A percentile compares a stretch with the other conserved stretches of the same genome.
Conservation (phyloP, 176 grass and related monocot species). For the Rhynchospora tenuis region DNA sequence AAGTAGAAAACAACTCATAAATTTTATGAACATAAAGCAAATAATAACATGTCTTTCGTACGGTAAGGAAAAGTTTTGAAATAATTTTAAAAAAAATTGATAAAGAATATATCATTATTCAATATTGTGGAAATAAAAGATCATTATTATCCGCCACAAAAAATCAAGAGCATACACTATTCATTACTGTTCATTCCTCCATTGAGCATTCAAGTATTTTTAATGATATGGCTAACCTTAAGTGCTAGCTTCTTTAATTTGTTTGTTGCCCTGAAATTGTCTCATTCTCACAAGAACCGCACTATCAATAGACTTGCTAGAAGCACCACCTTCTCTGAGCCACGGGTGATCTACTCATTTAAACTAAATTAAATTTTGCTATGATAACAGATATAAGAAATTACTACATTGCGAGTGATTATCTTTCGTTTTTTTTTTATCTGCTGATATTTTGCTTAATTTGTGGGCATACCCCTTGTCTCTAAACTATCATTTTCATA, state of each 20-base stretch:
- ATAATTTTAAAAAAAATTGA: no score
- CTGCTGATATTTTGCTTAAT: background rate
- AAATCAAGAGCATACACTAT: no score
- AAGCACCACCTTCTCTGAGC: constrained; percentile 71
- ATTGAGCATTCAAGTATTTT: no score
- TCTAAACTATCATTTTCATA: background rate
- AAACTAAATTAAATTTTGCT: background rate
- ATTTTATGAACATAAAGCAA: no score
- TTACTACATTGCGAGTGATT: background rate
- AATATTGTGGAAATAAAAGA: no score
- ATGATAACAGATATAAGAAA: background rate
- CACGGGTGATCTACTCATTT: constrained; percentile 62
- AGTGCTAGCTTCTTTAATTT: constrained; percentile 85
- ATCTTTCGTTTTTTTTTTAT: background rate
- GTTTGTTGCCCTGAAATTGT: constrained; percentile 88
- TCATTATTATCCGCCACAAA: no score
- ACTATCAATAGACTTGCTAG: constrained; percentile 79
- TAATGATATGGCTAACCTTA: constrained; percentile 68
- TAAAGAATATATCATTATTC: no score
- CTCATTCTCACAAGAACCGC: constrained; percentile 85
- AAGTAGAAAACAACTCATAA: no score
- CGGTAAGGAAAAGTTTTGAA: no score
- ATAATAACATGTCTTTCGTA: no score
- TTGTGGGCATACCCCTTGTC: background rate
- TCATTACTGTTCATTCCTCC: no score